Conservation (phyloP, 2,329 filamentous ascomycete genomes). For the Fusarium continuum region DNA sequence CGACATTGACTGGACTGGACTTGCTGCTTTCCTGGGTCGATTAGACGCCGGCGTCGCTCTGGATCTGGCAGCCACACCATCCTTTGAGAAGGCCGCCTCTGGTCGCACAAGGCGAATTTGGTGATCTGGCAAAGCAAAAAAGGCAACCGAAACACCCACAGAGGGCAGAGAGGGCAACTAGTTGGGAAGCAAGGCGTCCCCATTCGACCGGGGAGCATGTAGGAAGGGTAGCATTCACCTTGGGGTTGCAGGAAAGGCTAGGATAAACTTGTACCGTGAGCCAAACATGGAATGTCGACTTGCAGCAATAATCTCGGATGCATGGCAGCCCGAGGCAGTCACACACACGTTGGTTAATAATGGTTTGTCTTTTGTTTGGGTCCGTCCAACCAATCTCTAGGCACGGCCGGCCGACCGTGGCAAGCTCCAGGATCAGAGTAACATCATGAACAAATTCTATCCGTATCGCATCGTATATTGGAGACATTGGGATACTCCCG, state of each 20-base stretch:
- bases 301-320: conserved; percentile 46
- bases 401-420: conserved; percentile 15
- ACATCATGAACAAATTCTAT: conserved; percentile 24
- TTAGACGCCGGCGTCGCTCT: conserved; percentile 32
- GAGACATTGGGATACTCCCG: conserved; percentile 11
- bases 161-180: conserved; percentile 34
- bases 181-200: conserved; percentile 5
- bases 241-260: conserved; percentile 20
- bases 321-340: conserved; percentile 39
- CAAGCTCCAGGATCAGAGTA: conserved; percentile 30
- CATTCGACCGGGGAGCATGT: conserved; percentile 17
- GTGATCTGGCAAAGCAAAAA: conserved; percentile 29
- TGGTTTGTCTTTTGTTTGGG: conserved; percentile 18
- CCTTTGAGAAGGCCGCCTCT: conserved; percentile 15
- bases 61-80: conserved; percentile 31
- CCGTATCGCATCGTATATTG: neutral
- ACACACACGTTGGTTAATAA: conserved; percentile 38
- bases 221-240: conserved; percentile 15
- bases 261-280: conserved; percentile 24
- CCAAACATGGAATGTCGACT: conserved; percentile 35
- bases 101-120: conserved; percentile 24
- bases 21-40: conserved; percentile 1
- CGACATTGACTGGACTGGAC: neutral
- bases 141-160: conserved; percentile 26
- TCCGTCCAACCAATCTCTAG: conserved; percentile 20